Evolutionary conservation across 2,329 filamentous ascomycete genomes (phyloP).

Genomic region (Colletotrichum lupini): DNA sequence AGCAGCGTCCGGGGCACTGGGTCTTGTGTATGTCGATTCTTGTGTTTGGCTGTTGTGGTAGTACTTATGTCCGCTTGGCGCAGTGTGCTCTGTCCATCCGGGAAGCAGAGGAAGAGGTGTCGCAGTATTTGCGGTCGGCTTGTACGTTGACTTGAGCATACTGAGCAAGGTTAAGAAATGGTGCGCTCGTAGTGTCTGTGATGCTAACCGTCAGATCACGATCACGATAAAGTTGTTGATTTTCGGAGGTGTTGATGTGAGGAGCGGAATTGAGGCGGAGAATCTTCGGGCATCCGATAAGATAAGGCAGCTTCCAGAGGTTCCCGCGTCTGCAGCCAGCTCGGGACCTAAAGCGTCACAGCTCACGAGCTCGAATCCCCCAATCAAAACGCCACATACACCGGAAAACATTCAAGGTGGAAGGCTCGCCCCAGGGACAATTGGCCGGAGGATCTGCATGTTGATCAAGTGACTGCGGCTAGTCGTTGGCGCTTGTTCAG

Average conservation of each 20-base stretch:
- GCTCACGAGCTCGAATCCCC: not conserved
- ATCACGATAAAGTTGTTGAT: not conserved
- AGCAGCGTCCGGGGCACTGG: slow-evolving; percentile 53
- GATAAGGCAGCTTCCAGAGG: not conserved
- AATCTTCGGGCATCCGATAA: slow-evolving; percentile 10
- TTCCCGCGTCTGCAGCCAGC: not conserved
- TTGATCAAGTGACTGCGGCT: slow-evolving; percentile 28
- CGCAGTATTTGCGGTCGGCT: slow-evolving; percentile 57
- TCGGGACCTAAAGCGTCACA: not conserved
- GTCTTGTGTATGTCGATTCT: slow-evolving; percentile 87
- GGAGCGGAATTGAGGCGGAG: not conserved
- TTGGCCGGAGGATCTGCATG: slow-evolving; percentile 7
- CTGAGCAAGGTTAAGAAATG: not conserved
- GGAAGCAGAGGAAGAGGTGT: slow-evolving; percentile 71
- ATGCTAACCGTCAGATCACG: not conserved
- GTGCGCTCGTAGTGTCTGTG: not conserved
- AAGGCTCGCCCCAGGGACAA: not conserved
- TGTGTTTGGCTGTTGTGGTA: slow-evolving; percentile 88
- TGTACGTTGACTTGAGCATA: slow-evolving; percentile 85
- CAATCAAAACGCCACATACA: slow-evolving; percentile 18
- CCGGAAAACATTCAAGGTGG: not conserved
- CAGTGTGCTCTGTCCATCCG: slow-evolving; percentile 94
- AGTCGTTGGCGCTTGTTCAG: not conserved
- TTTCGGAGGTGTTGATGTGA: not conserved
- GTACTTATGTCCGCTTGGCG: slow-evolving; percentile 87